Conservation (phyloP, 805 yeast genomes). For the Schwanniomyces occidentalis region DNA sequence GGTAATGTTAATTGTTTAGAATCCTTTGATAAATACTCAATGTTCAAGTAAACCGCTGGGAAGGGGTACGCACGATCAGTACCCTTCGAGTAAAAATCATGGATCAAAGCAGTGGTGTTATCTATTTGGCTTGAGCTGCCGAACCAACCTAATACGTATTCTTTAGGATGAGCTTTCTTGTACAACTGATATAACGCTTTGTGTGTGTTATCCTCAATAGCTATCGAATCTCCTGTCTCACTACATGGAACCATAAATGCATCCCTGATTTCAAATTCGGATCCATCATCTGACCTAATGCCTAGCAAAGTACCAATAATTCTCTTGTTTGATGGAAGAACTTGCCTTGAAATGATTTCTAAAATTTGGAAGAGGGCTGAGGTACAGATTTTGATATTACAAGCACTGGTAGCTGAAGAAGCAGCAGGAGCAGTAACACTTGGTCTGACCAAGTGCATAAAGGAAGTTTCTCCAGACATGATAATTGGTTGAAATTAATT, state of each 20-base stretch:
- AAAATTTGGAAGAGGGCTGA: conserved; percentile 75
- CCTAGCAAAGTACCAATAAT: conserved; percentile 85
- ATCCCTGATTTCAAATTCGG: conserved; percentile 67
- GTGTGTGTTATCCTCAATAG: conserved; percentile 76
- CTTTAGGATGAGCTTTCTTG: conserved; percentile 77
- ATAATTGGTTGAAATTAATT: conserved; percentile 2
- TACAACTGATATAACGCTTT: conserved; percentile 67
- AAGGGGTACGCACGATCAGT: conserved; percentile 67
- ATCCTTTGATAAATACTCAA: conserved; percentile 55
- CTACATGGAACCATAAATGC: conserved; percentile 80
- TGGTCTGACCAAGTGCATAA: conserved; percentile 52
- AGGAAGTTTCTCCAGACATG: conserved; percentile 26
- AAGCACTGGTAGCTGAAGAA: conserved; percentile 47
- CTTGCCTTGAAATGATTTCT: conserved; percentile 63
- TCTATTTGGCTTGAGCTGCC: conserved; percentile 62
- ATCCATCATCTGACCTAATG: conserved; percentile 78
- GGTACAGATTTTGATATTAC: conserved; percentile 59
- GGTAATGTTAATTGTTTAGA: conserved; percentile 53
- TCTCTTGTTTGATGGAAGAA: conserved; percentile 45
- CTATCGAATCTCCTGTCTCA: conserved; percentile 72
- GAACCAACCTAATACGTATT: conserved; percentile 84
- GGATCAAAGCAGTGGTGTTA: conserved; percentile 72
- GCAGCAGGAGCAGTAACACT: conserved; percentile 54
- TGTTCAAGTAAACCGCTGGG: conserved; percentile 78
- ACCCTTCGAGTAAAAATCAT: conserved; percentile 74